Evolutionary conservation across 2,329 filamentous ascomycete species (phyloP).

Genomic region (Zymoseptoria brevis): DNA sequence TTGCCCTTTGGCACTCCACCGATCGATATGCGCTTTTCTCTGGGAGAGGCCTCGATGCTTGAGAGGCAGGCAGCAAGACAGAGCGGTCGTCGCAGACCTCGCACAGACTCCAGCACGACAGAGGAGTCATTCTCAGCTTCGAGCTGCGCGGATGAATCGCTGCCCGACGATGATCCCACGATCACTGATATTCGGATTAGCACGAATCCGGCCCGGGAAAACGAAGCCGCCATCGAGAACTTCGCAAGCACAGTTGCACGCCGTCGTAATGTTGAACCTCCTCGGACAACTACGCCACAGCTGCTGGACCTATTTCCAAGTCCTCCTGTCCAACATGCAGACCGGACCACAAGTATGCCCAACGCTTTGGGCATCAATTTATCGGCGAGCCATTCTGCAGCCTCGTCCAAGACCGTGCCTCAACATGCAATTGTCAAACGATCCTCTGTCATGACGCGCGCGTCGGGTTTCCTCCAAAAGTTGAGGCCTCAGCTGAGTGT

Average conservation of each 20-base stretch:
- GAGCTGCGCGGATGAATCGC: conserved; percentile 27
- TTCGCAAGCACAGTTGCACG: conserved; percentile 30
- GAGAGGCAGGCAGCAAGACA: conserved; percentile 12
- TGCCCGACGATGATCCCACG: conserved; percentile 23
- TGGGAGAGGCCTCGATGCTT: conserved; percentile 18
- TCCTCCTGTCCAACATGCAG: background rate
- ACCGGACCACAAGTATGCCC: conserved; percentile 1
- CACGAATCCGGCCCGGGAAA: conserved; percentile 18
- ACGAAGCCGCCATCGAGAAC: conserved; percentile 25
- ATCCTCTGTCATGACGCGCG: conserved; percentile 22
- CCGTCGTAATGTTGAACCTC: conserved; percentile 29
- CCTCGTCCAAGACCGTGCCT: background rate
- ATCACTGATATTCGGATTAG: conserved; percentile 8
- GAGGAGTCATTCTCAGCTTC: conserved; percentile 30
- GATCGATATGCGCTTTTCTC: conserved; percentile 14
- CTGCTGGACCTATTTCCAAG: conserved; percentile 28
- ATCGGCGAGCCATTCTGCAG: background rate
- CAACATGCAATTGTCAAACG: conserved; percentile 6
- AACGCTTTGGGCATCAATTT: background rate
- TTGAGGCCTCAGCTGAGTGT: conserved; percentile 20
- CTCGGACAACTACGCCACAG: conserved; percentile 19
- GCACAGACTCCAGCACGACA: conserved; percentile 13
- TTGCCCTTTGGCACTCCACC: conserved; percentile 31
- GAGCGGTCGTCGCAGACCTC: conserved; percentile 7
- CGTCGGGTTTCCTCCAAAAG: conserved; percentile 26